Percentiles rank a stretch among this genome's conserved stretches.
phyloP scores from a whole-genome alignment of 495 filamentous ascomycete species.

The Platismatia glauca region DNA sequence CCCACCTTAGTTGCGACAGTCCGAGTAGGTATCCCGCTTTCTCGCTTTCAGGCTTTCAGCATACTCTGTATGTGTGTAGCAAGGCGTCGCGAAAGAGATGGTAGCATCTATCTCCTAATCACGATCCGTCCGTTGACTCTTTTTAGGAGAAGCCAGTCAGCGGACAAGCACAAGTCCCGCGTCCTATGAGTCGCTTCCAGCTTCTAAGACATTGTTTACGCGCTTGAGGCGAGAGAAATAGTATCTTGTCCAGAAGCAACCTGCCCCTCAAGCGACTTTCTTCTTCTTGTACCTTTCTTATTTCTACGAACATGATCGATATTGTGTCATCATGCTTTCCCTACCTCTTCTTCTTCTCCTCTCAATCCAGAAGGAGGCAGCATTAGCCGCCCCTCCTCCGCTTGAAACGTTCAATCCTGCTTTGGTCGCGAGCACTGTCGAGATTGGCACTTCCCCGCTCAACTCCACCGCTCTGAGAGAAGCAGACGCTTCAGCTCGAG shows the following conservation, averaged over 20 bases:
- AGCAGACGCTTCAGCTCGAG: background rate
- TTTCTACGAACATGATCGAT: background rate
- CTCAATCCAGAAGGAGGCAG: background rate
- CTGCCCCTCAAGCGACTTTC: background rate
- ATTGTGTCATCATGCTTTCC: background rate
- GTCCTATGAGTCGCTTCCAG: conserved; percentile 1
- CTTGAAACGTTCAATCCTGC: background rate
- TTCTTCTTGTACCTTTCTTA: background rate
- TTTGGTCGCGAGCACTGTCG: background rate
- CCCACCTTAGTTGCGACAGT: background rate
- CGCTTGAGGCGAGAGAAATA: background rate
- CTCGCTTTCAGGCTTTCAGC: background rate
- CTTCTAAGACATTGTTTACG: background rate
- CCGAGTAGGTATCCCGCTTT: no score
- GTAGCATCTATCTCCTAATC: background rate
- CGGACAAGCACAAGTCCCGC: background rate
- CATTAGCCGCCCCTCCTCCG: background rate
- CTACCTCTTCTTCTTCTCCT: background rate
- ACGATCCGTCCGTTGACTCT: background rate
- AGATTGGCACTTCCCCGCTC: background rate
- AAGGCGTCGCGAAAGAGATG: background rate
- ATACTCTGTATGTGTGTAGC: background rate
- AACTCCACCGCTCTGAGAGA: background rate
- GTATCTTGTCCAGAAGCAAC: background rate
- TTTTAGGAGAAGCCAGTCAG: background rate